Percentiles rank a stretch among this genome's conserved stretches.
Conservation (phyloP, 768 basidiomycete species). For the Collybiopsis confluens region DNA sequence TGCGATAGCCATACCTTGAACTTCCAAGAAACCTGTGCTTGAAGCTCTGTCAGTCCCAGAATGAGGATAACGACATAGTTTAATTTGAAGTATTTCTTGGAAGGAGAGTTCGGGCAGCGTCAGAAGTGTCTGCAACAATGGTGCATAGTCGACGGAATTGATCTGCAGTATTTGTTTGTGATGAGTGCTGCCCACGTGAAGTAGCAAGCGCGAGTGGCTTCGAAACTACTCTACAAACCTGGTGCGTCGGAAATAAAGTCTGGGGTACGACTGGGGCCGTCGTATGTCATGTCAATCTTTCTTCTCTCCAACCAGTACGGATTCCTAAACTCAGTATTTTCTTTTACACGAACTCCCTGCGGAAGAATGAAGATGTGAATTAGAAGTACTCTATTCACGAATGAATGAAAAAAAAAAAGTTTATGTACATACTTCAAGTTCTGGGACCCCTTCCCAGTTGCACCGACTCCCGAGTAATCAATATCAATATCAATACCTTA, state of each 20-base stretch:
- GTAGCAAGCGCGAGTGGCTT: too few species aligned
- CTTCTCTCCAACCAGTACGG: constrained; percentile 23
- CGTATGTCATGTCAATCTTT: constrained; percentile 20
- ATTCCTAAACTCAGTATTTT: constrained; percentile 40
- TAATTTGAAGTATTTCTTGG: constrained; percentile 2
- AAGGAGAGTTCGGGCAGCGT: background rate
- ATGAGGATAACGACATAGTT: constrained; percentile 18
- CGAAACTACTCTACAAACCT: constrained; percentile 20
- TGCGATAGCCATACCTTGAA: constrained; percentile 22
- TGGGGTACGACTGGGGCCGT: constrained; percentile 19
- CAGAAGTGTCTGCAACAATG: constrained; percentile 5
- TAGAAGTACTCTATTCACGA: too few species aligned
- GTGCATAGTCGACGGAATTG: constrained; percentile 3
- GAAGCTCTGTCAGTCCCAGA: constrained; percentile 32
- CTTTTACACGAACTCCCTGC: constrained; percentile 41
- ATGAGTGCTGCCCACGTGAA: too few species aligned
- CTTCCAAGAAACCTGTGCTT: constrained; percentile 27
- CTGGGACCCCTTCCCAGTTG: too few species aligned
- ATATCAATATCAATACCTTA: too few species aligned
- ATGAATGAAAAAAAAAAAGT: too few species aligned
- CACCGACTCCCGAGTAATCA: too few species aligned
- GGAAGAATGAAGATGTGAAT: too few species aligned
- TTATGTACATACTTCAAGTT: too few species aligned
- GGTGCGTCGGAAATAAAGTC: constrained; percentile 26
- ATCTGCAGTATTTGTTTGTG: background rate